Evolutionary conservation across 2,329 filamentous ascomycete genomes (phyloP), one percentile per base, ranked within the genome.

Genomic region (Aspergillus sp.): DNA sequence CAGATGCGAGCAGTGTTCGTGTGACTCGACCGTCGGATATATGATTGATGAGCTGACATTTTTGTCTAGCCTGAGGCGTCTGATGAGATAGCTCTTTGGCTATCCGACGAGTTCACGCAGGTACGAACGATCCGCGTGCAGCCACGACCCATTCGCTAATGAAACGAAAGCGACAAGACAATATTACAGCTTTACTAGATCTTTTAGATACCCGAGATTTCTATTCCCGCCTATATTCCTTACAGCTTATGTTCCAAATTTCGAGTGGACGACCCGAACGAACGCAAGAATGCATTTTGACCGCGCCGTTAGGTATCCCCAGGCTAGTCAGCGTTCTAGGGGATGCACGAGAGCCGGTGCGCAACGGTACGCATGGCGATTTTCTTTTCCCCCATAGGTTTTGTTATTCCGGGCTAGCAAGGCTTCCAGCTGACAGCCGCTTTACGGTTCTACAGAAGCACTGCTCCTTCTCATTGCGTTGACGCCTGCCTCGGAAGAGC

Each of bases 21-120:
- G 61, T 58, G 20, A 42, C 45, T 52, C 61, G 11, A 47, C 54
- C 51, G 51, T n/a, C 13, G 44, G 30, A 22, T 41, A 52, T 30
- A 27, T 44, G 4, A 27, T 24, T 4, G 7, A 33, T 49, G 46
- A 64, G 55, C 69, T 74, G 60, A 73, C 56, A 46, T 42, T 50
- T 37, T 44, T 60, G 24, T 62, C 81, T 70, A 96, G 91, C 81
- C 91, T 33, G 93, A 98, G 82, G 91, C 93, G 54, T 96, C 93
- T 13, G 93, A 98, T 64, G 95, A 99, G 76, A 96, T 99, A 67
- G 89, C 89, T 17, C 80, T 98, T 27, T 99, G 95, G 92, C 82
- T 99, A 58, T 95, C 95, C 54, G 95, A 99, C 76, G 93, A 98
- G 75, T 99, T 99, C 73, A 97, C 95, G 34, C 93, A 96, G 81